Conservation (phyloP, 352 stramenopile genomes). For the Achlya hypogyna region DNA sequence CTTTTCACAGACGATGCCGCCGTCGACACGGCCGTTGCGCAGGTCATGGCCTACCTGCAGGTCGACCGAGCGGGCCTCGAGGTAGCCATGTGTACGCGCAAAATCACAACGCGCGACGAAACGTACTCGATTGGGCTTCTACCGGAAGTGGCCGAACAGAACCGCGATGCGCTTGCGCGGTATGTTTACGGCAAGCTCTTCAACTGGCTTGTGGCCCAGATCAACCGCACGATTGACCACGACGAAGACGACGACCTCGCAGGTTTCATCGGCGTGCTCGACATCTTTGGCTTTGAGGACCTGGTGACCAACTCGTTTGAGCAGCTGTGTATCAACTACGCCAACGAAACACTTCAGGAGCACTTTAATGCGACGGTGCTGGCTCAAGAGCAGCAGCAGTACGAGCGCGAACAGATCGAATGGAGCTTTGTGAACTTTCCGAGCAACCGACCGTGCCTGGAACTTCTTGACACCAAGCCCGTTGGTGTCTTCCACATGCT, state of each 20-base stretch:
- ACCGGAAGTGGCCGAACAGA: conserved; percentile 76
- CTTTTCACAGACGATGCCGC: conserved; percentile 39
- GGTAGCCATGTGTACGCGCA: conserved; percentile 83
- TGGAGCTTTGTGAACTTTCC: conserved; percentile 88
- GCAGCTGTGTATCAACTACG: conserved; percentile 93
- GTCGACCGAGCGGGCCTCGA: conserved; percentile 82
- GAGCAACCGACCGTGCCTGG: conserved; percentile 83
- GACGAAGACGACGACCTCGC: conserved; percentile 32
- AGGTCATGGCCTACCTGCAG: conserved; percentile 83
- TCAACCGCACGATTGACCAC: conserved; percentile 78
- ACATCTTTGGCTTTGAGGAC: conserved; percentile 87
- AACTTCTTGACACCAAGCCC: conserved; percentile 82
- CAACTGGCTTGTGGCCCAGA: conserved; percentile 77
- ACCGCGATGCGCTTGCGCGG: conserved; percentile 89
- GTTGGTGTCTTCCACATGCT: conserved; percentile 76
- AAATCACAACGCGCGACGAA: conserved; percentile 92
- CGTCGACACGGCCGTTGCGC: conserved; percentile 41
- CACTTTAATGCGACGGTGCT: conserved; percentile 88
- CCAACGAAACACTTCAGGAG: conserved; percentile 89
- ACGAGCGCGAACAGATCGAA: conserved; percentile 80
- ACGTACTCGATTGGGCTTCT: conserved; percentile 68
- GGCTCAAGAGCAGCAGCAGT: conserved; percentile 80
- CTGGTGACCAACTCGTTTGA: conserved; percentile 91
- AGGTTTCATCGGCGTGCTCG: conserved; percentile 63
- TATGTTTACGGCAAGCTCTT: conserved; percentile 95